Evolutionary conservation across 2,329 filamentous ascomycete species (phyloP).

Genomic region (Ophidiomyces ophidiicola): DNA sequence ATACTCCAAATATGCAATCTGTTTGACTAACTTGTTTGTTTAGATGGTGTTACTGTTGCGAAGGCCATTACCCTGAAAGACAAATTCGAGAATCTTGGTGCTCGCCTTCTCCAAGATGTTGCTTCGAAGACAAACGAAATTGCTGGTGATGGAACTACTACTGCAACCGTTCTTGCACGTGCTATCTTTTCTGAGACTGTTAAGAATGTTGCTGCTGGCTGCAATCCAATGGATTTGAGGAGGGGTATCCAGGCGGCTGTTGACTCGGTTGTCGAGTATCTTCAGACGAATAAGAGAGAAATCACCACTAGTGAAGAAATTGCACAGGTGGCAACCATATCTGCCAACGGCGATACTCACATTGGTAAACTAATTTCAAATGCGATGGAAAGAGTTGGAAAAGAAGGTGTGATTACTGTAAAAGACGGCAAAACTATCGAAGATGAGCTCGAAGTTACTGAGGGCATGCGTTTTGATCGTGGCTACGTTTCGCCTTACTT

Average conservation of each 20-base stretch:
- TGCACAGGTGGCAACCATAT: slow-evolving; percentile 95
- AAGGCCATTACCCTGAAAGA: slow-evolving; percentile 88
- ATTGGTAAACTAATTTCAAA: slow-evolving; percentile 92
- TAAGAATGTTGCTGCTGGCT: slow-evolving; percentile 98
- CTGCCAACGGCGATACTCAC: slow-evolving; percentile 90
- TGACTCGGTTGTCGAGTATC: slow-evolving; percentile 83
- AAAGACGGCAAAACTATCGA: slow-evolving; percentile 99
- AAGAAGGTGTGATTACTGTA: slow-evolving; percentile 99
- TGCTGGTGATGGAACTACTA: slow-evolving; percentile 96
- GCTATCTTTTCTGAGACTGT: slow-evolving; percentile 99
- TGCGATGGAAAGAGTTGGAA: slow-evolving; percentile 99
- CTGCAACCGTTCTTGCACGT: slow-evolving; percentile 88
- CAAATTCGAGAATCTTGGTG: slow-evolving; percentile 99
- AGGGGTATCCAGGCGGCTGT: slow-evolving; percentile 95
- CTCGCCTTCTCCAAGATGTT: slow-evolving; percentile 91
- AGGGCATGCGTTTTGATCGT: slow-evolving; percentile 99
- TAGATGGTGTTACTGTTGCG: slow-evolving; percentile 79
- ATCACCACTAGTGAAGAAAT: slow-evolving; percentile 97
- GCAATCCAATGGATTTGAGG: slow-evolving; percentile 98
- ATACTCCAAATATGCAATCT: not conserved
- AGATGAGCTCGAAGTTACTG: slow-evolving; percentile 96
- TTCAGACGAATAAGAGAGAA: slow-evolving; percentile 92
- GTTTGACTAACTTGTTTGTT: slow-evolving; percentile 7
- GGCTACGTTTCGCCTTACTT: slow-evolving; percentile 98
- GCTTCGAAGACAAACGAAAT: slow-evolving; percentile 99